Base-by-base conservation (phyloP, 2,329 filamentous ascomycete genomes). In the Ophiostoma sp. region DNA sequence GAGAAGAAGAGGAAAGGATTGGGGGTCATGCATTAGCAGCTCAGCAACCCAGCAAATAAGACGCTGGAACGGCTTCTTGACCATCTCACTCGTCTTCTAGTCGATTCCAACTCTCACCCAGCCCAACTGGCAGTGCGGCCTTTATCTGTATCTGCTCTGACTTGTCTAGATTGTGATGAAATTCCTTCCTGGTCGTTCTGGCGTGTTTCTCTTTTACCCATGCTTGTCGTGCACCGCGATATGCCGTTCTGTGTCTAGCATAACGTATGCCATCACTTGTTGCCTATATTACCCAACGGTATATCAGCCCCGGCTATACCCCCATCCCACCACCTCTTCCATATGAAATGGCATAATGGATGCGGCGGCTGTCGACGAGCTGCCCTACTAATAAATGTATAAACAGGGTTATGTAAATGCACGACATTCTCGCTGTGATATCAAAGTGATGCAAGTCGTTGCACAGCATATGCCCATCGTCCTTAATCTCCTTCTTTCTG, bases 21-120 rank as follows among this genome's bases (percentile, higher is more conserved):
- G 55, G 55, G 55, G 55, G 55, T 60, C 55, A 14, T 60, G 55
- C 55, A 60, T 60, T 60, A 60, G 55, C 11, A 9, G 9, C 5
- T 16, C 55, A 16, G 27, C 27, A 38, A 38, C 11, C 55, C 38
- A 9, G 55, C 55, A 60, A 60, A 60, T 60, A 60, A 27, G 55
- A 60, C 38, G 55, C 55, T 38, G 4, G 55, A 14, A 60, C 55
- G 9, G 55, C 9, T 27, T 60, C 38, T 14, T 60, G n/a, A 6
- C 27, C 55, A 60, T 60, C 27, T 38, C 9, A 38, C 55, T 38
- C n/a, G 38, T 40, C 27, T 55, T 60, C 27, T 60, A 60, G 55
- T 60, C 27, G 4, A 14, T 14, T 60, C 49, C n/a, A 16, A 60
- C 55, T 38, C 55, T 16, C n/a, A 11, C 8, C n/a, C 7, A 27